Percentiles rank a stretch among this genome's conserved stretches.
Evolutionary conservation across 768 basidiomycete species (phyloP).

Genomic region (Arthromyces matolae): DNA sequence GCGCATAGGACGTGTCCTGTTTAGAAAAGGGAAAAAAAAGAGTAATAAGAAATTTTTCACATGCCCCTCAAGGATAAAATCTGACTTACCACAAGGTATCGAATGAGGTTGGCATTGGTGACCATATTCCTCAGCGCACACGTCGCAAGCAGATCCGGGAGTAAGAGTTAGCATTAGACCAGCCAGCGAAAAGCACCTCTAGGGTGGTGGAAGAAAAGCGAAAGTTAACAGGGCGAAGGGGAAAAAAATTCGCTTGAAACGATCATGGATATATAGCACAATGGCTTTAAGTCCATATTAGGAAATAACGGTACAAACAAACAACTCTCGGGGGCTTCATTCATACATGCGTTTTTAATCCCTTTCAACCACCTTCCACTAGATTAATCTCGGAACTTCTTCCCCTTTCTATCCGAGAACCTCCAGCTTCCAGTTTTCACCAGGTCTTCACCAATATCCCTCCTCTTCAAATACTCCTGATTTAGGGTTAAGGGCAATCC

Average conservation of each 20-base stretch:
- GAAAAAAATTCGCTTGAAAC: slow-evolving; percentile 41
- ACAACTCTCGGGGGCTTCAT: slow-evolving; percentile 20
- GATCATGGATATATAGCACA: slow-evolving; percentile 46
- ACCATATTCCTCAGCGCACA: slow-evolving; percentile 85
- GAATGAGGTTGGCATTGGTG: slow-evolving; percentile 71
- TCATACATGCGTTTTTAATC: slow-evolving; percentile 22
- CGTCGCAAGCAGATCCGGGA: slow-evolving; percentile 83
- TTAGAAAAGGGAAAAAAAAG: slow-evolving; percentile 15
- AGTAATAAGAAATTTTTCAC: slow-evolving; percentile 26
- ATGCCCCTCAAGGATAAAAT: slow-evolving; percentile 19
- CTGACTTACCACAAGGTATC: slow-evolving; percentile 70
- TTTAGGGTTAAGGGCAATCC: slow-evolving; percentile 26
- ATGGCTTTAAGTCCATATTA: slow-evolving; percentile 34
- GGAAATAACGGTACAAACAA: slow-evolving; percentile 24
- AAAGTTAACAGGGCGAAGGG: slow-evolving; percentile 43
- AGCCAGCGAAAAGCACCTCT: slow-evolving; percentile 41
- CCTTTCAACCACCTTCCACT: slow-evolving; percentile 7
- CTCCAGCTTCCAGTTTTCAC: slow-evolving; percentile 7
- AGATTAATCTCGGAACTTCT: slow-evolving; percentile 18
- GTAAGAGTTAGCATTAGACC: slow-evolving; percentile 74
- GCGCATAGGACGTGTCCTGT: slow-evolving; percentile 80
- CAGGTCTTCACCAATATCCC: not conserved
- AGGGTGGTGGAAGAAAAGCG: slow-evolving; percentile 34
- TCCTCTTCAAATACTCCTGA: slow-evolving; percentile 11
- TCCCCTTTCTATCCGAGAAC: slow-evolving; percentile 12